Conservation (phyloP, 106 monocot genomes). For the Allium cepa region DNA sequence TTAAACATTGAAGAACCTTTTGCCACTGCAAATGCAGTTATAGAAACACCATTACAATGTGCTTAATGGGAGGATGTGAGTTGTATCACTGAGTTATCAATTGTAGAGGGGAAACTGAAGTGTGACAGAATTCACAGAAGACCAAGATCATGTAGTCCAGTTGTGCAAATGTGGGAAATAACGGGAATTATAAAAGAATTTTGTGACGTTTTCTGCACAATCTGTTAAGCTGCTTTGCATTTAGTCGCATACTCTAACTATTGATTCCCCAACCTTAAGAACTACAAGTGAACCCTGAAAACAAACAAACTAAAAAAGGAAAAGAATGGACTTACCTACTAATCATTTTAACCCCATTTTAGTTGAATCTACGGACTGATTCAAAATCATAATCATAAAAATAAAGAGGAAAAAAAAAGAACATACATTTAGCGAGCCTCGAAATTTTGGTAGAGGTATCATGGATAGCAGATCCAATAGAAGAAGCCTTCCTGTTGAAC, state of each 20-base stretch:
- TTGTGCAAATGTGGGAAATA: too few relatives aligned
- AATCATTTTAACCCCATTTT: neutral
- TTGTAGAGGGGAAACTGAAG: too few relatives aligned
- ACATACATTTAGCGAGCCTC: conserved; percentile 12
- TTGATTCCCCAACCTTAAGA: too few relatives aligned
- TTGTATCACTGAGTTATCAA: too few relatives aligned
- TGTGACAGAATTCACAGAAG: too few relatives aligned
- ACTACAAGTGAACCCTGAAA: neutral
- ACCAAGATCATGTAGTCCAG: too few relatives aligned
- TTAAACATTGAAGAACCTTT: conserved; percentile 24
- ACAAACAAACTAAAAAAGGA: neutral
- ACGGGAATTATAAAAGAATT: too few relatives aligned
- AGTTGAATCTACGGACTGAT: too few relatives aligned
- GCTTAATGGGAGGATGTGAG: too few relatives aligned
- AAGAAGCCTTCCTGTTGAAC: conserved; percentile 8
- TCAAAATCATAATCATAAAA: neutral
- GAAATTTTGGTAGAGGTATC: neutral
- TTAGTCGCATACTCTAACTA: too few relatives aligned
- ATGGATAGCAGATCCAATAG: conserved; percentile 6
- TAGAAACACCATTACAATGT: neutral
- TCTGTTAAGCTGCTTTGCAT: too few relatives aligned
- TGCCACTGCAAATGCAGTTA: conserved; percentile 18
- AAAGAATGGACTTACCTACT: neutral
- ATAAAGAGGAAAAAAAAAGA: neutral
- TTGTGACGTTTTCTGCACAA: too few relatives aligned